phyloP scores from a whole-genome alignment of 2,329 filamentous ascomycete species.

The Arthrobotrys sinensis region DNA sequence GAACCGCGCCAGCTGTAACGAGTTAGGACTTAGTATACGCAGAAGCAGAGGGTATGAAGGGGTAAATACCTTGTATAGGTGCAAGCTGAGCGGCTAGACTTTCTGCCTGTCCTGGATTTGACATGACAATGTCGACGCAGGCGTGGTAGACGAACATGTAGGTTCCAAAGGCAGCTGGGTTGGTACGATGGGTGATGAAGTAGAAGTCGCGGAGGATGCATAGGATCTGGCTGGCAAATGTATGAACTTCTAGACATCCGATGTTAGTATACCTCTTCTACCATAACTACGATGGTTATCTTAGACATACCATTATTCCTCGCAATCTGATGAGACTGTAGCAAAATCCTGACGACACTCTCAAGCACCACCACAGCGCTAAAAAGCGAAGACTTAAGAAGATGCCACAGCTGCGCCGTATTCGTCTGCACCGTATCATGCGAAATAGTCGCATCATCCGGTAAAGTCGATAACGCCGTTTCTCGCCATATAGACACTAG shows the following conservation, averaged over 20 bases:
- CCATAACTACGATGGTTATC: background rate
- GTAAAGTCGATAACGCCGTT: constrained; percentile 40
- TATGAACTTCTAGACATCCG: constrained; percentile 72
- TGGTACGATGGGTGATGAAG: constrained; percentile 84
- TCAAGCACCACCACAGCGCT: constrained; percentile 82
- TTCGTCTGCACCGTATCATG: constrained; percentile 47
- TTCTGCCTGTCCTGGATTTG: constrained; percentile 77
- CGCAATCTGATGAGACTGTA: constrained; percentile 71
- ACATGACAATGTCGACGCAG: constrained; percentile 83
- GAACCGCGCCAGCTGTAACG: constrained; percentile 74
- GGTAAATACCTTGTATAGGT: constrained; percentile 46
- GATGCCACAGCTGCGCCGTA: constrained; percentile 74
- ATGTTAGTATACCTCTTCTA: background rate
- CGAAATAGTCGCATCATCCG: constrained; percentile 42
- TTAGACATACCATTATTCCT: constrained; percentile 63
- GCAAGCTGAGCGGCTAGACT: constrained; percentile 73
- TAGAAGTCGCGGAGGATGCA: constrained; percentile 82
- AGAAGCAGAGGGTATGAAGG: constrained; percentile 4
- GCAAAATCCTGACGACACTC: constrained; percentile 77
- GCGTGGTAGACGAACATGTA: constrained; percentile 88
- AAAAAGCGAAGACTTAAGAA: constrained; percentile 83
- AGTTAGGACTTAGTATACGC: constrained; percentile 65
- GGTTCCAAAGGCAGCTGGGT: constrained; percentile 82
- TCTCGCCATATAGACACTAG: constrained; percentile 50
- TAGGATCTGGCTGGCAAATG: constrained; percentile 79